Conservation (phyloP, 2,329 filamentous ascomycete species). For the Teratosphaeria viscida region DNA sequence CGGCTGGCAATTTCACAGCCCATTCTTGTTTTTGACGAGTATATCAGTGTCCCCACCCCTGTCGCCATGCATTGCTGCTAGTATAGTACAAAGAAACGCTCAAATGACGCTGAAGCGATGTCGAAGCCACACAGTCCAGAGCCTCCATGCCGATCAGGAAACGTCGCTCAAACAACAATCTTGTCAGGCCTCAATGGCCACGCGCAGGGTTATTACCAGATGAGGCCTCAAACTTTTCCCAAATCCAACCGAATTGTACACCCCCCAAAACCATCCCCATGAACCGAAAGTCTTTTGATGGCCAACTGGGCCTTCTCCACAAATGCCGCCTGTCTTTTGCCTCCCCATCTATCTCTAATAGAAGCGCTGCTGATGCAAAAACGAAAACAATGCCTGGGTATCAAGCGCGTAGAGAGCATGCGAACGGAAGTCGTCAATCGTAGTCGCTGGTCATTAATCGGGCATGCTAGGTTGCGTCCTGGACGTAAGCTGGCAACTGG, state of each 20-base stretch:
- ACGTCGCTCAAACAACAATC: not conserved
- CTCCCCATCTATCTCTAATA: constrained; percentile 20
- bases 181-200: not conserved
- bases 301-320: constrained; percentile 7
- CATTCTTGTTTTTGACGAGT: not conserved
- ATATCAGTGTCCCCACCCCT: not conserved
- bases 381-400: constrained; percentile 20
- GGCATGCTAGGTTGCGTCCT: constrained; percentile 9
- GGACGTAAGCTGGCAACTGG: constrained; percentile 23
- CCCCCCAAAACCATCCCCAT: not conserved
- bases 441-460: constrained; percentile 11
- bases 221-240: not conserved
- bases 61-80: not conserved
- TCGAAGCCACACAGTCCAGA: not conserved
- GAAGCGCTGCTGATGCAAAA: constrained; percentile 19
- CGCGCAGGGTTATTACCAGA: not conserved
- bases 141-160: not conserved
- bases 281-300: not conserved
- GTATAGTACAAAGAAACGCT: not conserved
- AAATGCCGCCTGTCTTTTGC: constrained; percentile 11
- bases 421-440: constrained; percentile 18
- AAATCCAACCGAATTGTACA: not conserved
- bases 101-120: not conserved
- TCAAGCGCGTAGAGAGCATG: constrained; percentile 10
- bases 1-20: not conserved